Conservation (phyloP, 371 early-diverging fungal species). For the Thermomucor indicae-seudaticae region DNA sequence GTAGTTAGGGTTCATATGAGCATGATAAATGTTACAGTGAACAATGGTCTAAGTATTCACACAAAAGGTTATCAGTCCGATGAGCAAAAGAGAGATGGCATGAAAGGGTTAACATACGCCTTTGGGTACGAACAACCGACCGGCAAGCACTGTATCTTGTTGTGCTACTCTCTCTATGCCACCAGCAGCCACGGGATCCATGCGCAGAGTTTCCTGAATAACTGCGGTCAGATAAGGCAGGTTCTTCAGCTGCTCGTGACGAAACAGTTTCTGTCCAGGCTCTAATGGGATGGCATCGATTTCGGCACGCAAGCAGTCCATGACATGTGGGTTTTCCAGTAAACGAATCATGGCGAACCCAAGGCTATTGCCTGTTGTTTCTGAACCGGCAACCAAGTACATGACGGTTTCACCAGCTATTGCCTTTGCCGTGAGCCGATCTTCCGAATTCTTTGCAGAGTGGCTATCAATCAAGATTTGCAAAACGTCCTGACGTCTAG, state of each 20-base stretch:
- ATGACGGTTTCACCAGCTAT: constrained; percentile 28
- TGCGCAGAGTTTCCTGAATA: constrained; percentile 25
- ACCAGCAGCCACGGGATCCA: constrained; percentile 19
- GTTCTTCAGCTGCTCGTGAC: constrained; percentile 25
- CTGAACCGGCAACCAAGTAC: constrained; percentile 32
- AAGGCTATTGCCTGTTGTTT: constrained; percentile 25
- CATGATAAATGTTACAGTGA: constrained; percentile 1
- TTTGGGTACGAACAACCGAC: constrained; percentile 10
- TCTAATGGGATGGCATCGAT: constrained; percentile 11
- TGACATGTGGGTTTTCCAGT: constrained; percentile 13
- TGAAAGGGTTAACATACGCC: constrained; percentile 8
- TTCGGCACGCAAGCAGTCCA: constrained; percentile 18
- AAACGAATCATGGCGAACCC: constrained; percentile 24
- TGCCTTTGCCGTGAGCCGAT: constrained; percentile 14
- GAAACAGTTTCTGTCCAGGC: constrained; percentile 2
- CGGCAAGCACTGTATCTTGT: constrained; percentile 8
- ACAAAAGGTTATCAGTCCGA: neutral
- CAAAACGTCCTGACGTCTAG: constrained; percentile 27
- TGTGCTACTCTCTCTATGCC: constrained; percentile 13
- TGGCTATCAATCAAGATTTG: constrained; percentile 24
- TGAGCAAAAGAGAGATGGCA: neutral
- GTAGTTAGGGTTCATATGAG: constrained; percentile 16
- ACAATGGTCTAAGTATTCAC: neutral
- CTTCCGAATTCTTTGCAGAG: constrained; percentile 11
- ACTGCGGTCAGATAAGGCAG: constrained; percentile 30